Evolutionary conservation across 768 basidiomycete genomes (phyloP).

Genomic region (Agaricus sinodeliciosus): DNA sequence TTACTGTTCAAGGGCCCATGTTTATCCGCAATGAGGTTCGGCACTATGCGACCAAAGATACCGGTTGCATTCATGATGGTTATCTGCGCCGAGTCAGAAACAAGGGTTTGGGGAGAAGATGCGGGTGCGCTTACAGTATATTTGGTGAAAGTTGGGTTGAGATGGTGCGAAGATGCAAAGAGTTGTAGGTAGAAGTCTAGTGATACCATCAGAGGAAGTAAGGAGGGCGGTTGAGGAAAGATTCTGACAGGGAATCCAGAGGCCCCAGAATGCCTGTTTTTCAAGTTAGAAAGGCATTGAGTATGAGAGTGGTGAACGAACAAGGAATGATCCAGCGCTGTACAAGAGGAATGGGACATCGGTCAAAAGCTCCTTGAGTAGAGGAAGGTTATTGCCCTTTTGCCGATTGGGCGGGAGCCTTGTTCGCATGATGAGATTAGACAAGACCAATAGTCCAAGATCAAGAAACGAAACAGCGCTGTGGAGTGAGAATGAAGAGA

Average conservation of each 20-base stretch:
- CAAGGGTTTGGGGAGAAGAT: background rate
- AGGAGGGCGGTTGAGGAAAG: background rate
- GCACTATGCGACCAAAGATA: slow-evolving; percentile 52
- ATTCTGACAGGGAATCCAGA: slow-evolving; percentile 42
- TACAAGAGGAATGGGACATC: slow-evolving; percentile 38
- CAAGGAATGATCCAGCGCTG: slow-evolving; percentile 33
- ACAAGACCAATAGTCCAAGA: slow-evolving; percentile 34
- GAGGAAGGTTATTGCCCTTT: slow-evolving; percentile 17
- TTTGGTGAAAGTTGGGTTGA: slow-evolving; percentile 31
- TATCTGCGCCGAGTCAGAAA: slow-evolving; percentile 25
- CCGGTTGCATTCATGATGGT: slow-evolving; percentile 48
- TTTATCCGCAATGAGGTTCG: slow-evolving; percentile 45
- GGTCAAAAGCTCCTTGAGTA: slow-evolving; percentile 27
- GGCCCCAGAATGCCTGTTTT: slow-evolving; percentile 39
- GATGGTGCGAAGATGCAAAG: slow-evolving; percentile 33
- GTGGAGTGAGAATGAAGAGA: slow-evolving; percentile 13
- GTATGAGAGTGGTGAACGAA: slow-evolving; percentile 13
- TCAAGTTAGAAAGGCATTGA: background rate
- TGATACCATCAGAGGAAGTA: background rate
- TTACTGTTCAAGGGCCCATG: slow-evolving; percentile 45
- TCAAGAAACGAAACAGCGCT: slow-evolving; percentile 40
- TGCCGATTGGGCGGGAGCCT: slow-evolving; percentile 25
- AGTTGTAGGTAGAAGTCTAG: slow-evolving; percentile 49
- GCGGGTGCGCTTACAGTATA: slow-evolving; percentile 29
- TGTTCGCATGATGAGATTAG: slow-evolving; percentile 38